Percentiles rank a stretch among this genome's conserved stretches.
These are phyloP conservation scores for Spathaspora hagerdaliae DNA, from an alignment of 805 yeast species.

Conservation along the genomic window DNA sequence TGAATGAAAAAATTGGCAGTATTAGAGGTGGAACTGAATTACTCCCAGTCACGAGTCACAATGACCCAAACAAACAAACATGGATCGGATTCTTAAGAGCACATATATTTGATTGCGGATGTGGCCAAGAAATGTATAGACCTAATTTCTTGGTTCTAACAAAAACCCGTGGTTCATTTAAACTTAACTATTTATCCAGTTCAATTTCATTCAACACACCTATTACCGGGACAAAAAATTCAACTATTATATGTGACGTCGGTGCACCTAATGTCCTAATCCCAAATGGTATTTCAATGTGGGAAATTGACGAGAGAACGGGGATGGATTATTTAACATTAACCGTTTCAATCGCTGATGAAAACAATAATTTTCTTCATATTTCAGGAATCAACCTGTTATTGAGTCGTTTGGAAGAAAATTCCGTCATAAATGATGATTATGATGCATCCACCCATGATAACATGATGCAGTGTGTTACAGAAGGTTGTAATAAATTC, in stretches of 20 bases:
- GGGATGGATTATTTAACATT: constrained; percentile 26
- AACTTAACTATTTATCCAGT: constrained; percentile 27
- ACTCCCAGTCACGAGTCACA: constrained; percentile 15
- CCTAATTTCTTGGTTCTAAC: constrained; percentile 32
- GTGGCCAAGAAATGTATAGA: constrained; percentile 33
- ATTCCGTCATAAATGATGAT: too few relatives aligned
- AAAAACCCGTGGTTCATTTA: constrained; percentile 13
- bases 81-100: constrained; percentile 41
- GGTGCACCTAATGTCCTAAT: constrained; percentile 25
- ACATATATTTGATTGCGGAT: constrained; percentile 34
- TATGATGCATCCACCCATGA: too few relatives aligned
- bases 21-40: constrained; percentile 36
- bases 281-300: constrained; percentile 30
- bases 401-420: too few relatives aligned
- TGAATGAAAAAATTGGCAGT: constrained; percentile 21
- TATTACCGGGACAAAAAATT: constrained; percentile 25
- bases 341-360: constrained; percentile 32
- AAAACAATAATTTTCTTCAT: constrained; percentile 28
- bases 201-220: constrained; percentile 28
- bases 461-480: too few relatives aligned
- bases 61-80: constrained; percentile 22
- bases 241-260: constrained; percentile 19
- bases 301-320: constrained; percentile 10
- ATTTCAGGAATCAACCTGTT: constrained; percentile 20
- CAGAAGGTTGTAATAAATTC: too few relatives aligned